These are phyloP conservation scores for Candida tropicalis DNA, from an alignment of 1,139 yeast species.

Conservation along the genomic window DNA sequence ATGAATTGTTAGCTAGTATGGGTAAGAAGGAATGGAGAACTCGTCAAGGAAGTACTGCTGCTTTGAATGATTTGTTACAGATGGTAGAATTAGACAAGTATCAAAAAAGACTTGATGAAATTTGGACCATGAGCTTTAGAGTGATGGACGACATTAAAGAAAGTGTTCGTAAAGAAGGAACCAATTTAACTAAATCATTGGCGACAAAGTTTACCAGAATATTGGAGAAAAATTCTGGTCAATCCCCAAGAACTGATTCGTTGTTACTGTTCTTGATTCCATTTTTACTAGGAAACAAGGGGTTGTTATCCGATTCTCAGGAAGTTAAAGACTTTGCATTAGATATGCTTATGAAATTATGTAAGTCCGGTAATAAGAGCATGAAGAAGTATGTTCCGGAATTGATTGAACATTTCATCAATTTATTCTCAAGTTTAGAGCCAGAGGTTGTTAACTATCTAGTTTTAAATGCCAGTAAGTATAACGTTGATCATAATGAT, in stretches of 20 bases:
- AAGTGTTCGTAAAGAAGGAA: constrained; percentile 84
- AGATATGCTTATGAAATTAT: constrained; percentile 68
- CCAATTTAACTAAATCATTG: constrained; percentile 64
- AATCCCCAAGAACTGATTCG: constrained; percentile 40
- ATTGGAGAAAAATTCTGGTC: constrained; percentile 38
- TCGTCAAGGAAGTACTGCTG: constrained; percentile 85
- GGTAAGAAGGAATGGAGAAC: constrained; percentile 91
- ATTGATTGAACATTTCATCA: constrained; percentile 68
- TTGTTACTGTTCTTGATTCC: constrained; percentile 72
- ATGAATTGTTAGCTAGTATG: constrained; percentile 70
- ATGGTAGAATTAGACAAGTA: constrained; percentile 58
- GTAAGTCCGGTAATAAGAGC: constrained; percentile 61
- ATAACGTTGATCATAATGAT: constrained; percentile 68
- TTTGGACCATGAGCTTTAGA: constrained; percentile 90
- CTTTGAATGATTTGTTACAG: constrained; percentile 70
- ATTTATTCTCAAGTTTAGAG: constrained; percentile 82
- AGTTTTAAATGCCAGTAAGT: constrained; percentile 86
- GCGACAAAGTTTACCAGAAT: constrained; percentile 65
- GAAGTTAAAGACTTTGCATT: constrained; percentile 81
- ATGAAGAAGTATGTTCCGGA: constrained; percentile 70
- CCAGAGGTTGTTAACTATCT: constrained; percentile 89
- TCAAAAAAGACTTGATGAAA: constrained; percentile 57
- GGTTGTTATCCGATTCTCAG: constrained; percentile 82
- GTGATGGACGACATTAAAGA: constrained; percentile 93
- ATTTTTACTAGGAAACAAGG: constrained; percentile 76